A percentile compares a stretch with the other conserved stretches of the same genome.
Evolutionary conservation across 2,329 filamentous ascomycete species (phyloP).

Genomic region (Calonectria pseudoreteaudii): DNA sequence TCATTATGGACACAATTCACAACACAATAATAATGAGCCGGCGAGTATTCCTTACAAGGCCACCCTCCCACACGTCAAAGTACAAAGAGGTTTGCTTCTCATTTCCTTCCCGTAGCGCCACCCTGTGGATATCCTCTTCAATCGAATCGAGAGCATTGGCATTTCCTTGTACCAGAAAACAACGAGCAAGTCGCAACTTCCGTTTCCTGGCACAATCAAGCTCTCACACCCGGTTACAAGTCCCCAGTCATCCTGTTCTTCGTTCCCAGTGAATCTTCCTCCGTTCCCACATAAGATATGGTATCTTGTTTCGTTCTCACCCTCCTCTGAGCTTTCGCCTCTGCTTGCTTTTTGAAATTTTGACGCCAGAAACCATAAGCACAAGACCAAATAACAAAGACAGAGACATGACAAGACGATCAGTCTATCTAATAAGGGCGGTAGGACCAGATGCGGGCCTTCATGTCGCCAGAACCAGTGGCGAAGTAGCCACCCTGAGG

Average conservation of each 20-base stretch:
- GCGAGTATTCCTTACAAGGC: constrained; percentile 37
- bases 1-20: constrained; percentile 43
- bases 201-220: constrained; percentile 28
- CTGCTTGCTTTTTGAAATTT: constrained; percentile 27
- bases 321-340: constrained; percentile 10
- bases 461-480: constrained; percentile 97
- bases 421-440: constrained; percentile 54
- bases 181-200: constrained; percentile 32
- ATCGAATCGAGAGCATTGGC: constrained; percentile 28
- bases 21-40: constrained; percentile 37
- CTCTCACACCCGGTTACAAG: constrained; percentile 18
- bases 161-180: constrained; percentile 40
- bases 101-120: constrained; percentile 38
- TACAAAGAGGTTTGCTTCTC: constrained; percentile 42
- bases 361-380: constrained; percentile 24
- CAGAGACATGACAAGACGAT: constrained; percentile 11
- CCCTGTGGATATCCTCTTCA: constrained; percentile 26
- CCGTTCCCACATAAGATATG: not conserved
- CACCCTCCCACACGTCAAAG: constrained; percentile 36
- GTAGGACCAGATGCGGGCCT: constrained; percentile 96
- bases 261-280: not conserved
- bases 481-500: constrained; percentile 90
- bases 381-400: constrained; percentile 21
- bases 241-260: constrained; percentile 1
- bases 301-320: not conserved